Evolutionary conservation across 1,139 yeast genomes (phyloP), one percentile per base, ranked within the genome.

Genomic region (Yamadazyma pseudoaaseri): DNA sequence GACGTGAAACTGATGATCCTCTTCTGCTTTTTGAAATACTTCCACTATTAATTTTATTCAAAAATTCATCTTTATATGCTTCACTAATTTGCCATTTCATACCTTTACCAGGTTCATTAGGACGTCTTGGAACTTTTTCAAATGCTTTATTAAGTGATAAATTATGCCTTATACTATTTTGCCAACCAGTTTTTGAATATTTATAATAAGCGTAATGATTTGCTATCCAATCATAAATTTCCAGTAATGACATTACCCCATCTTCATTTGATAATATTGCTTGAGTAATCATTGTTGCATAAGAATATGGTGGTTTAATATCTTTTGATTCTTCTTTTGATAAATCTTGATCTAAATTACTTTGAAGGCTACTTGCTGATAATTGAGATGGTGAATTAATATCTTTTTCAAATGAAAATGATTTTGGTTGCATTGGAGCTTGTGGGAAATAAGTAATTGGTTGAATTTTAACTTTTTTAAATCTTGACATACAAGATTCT

Each of bases 41-140:
- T 9, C 92, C 97, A 43, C 76, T 81, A 43, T 76, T 78, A 58
- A 90, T 80, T 61, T 87, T 86, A 46, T 72, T 77, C 54, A 89
- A 65, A 49, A 89, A 90, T 45, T 94, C 98, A 34, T 80, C 81
- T 51, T 85, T 83, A 55, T 85, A 89, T 30, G 81, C 70, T 28
- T 86, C 94, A 45, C 89, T 80, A 39, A 92, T 90, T 62, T 89
- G 95, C 99, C 99, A 92, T 62, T 92, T 92, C 95, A 92, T 92
- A 43, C 98, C 98, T 59, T 92, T 92, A 20, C 99, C 98, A 0
- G 98, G 97, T 60, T 92, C 97, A 57, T 87, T 85, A 13, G 95
- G 92, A 56, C 86, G 79, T 52, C 98, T 74, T 16, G 98, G 96
- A 16, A 90, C 97, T 62, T 92, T 92, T 54, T 90, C 97, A 52